phyloP scores from a whole-genome alignment of 371 early-diverging fungal genomes.

The Syncephalastrum monosporum region DNA sequence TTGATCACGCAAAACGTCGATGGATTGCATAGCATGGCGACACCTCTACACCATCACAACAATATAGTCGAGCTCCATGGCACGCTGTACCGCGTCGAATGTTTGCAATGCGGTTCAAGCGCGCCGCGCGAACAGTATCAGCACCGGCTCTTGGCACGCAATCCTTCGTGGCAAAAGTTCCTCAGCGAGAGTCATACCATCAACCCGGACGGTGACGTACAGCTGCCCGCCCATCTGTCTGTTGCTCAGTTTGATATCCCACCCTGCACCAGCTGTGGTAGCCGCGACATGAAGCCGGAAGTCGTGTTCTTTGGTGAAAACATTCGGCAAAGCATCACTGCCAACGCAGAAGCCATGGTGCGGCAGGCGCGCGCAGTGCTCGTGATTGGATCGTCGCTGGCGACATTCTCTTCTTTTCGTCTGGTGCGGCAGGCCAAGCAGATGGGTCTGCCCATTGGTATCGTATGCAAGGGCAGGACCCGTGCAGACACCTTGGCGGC shows the following conservation, averaged over 20 bases:
- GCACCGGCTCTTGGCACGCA: conserved; percentile 57
- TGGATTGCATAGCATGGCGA: conserved; percentile 68
- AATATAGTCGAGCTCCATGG: conserved; percentile 84
- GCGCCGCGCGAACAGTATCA: conserved; percentile 67
- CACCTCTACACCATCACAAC: conserved; percentile 21
- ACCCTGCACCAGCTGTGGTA: conserved; percentile 62
- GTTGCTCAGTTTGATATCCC: conserved; percentile 76
- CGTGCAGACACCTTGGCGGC: conserved; percentile 69
- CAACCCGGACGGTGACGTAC: conserved; percentile 91
- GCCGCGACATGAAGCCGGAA: conserved; percentile 61
- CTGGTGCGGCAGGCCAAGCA: conserved; percentile 65
- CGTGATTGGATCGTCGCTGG: conserved; percentile 79
- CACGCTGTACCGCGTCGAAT: conserved; percentile 70
- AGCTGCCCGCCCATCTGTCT: conserved; percentile 54
- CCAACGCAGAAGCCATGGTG: conserved; percentile 54
- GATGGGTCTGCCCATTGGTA: conserved; percentile 58
- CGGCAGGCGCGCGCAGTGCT: conserved; percentile 60
- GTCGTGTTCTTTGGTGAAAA: conserved; percentile 93
- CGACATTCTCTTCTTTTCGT: conserved; percentile 81
- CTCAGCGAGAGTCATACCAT: conserved; percentile 43
- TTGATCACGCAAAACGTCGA: conserved; percentile 95
- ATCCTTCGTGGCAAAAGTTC: conserved; percentile 66
- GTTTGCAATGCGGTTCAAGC: conserved; percentile 64
- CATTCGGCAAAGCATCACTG: conserved; percentile 53
- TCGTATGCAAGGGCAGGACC: conserved; percentile 76